Evolutionary conservation across 2,329 filamentous ascomycete species (phyloP).

Genomic region (Allantophomopsis lycopodina): DNA sequence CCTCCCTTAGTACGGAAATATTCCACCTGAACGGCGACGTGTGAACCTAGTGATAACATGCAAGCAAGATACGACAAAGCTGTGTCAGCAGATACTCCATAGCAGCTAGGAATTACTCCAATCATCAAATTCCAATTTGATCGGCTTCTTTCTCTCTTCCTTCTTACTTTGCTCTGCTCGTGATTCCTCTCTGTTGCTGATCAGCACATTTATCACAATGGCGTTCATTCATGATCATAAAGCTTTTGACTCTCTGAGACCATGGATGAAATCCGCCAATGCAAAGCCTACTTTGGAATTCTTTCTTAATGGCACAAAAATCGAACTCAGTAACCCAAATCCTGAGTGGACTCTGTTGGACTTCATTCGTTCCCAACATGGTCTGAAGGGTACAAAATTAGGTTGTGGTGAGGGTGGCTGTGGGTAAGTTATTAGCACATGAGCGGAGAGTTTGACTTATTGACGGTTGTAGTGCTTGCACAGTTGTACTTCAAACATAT

Average conservation of each 20-base stretch:
- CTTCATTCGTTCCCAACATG: constrained; percentile 64
- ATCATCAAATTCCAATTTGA: too few species aligned
- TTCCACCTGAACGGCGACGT: too few species aligned
- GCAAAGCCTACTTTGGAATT: constrained; percentile 52
- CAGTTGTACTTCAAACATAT: constrained; percentile 88
- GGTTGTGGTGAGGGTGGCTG: constrained; percentile 93
- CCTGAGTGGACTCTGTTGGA: constrained; percentile 84
- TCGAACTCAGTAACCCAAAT: constrained; percentile 74
- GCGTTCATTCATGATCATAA: too few species aligned
- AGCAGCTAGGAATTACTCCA: too few species aligned
- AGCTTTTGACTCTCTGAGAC: constrained; percentile 8
- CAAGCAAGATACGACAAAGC: too few species aligned
- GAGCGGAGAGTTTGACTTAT: not conserved
- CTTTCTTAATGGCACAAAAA: constrained; percentile 83
- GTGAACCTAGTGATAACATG: too few species aligned
- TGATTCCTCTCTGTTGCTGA: too few species aligned
- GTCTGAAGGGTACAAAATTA: constrained; percentile 86
- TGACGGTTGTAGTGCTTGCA: constrained; percentile 46
- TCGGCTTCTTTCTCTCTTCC: too few species aligned
- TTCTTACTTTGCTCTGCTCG: too few species aligned
- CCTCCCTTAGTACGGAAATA: too few species aligned
- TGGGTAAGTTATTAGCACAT: constrained; percentile 26
- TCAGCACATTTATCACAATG: too few species aligned
- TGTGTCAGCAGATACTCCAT: too few species aligned
- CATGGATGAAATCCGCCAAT: constrained; percentile 9